phyloP scores from a whole-genome alignment of 106 monocot genomes.

The Dendrobium huoshanense region DNA sequence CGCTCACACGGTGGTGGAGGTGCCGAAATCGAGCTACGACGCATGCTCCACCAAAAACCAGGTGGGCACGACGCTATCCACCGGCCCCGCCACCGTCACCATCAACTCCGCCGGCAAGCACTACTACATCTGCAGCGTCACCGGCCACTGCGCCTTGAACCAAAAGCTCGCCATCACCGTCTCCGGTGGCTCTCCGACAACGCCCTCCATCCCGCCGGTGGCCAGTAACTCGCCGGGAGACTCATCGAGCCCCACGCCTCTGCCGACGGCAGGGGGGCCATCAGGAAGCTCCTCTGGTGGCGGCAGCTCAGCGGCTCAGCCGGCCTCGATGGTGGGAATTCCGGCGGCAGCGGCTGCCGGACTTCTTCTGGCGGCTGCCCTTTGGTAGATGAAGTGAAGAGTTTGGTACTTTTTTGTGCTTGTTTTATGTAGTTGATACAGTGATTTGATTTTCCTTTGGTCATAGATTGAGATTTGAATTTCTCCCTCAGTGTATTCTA shows the following conservation, averaged over 20 bases:
- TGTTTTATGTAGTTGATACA: no score
- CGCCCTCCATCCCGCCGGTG: not conserved
- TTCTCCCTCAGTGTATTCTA: no score
- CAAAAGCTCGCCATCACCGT: slow-evolving; percentile 35
- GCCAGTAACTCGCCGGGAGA: not conserved
- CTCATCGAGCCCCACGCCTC: not conserved
- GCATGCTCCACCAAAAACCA: slow-evolving; percentile 15
- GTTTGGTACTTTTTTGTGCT: no score
- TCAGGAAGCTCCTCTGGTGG: no score
- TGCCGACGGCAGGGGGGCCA: not conserved
- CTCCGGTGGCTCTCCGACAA: not conserved
- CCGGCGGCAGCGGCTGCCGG: not conserved
- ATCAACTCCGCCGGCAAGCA: not conserved
- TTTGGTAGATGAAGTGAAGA: not conserved
- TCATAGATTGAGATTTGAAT: no score
- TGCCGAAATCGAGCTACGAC: slow-evolving; percentile 20
- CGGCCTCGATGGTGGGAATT: not conserved
- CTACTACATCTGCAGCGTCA: slow-evolving; percentile 30
- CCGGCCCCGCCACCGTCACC: slow-evolving; percentile 26
- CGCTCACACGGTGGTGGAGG: slow-evolving; percentile 19
- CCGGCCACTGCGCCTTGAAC: slow-evolving; percentile 23
- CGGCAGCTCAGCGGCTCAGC: not conserved
- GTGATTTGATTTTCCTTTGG: no score
- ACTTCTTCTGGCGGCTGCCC: not conserved
- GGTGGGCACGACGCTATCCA: slow-evolving; percentile 10